These are phyloP conservation scores for Trifolium repens DNA, from an alignment of 306 rosid species.

Conservation along the genomic window DNA sequence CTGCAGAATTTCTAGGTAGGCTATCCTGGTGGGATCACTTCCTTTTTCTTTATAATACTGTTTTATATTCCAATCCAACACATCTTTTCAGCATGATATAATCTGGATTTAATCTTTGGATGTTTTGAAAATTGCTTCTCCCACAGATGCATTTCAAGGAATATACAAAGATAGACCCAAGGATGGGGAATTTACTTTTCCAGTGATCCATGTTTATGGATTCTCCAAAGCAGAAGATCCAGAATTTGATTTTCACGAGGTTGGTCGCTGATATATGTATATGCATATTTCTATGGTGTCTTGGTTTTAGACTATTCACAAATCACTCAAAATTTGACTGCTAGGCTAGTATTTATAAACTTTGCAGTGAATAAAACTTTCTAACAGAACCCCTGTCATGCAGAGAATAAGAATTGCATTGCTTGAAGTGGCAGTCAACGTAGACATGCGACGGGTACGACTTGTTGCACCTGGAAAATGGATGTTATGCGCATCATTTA, in stretches of 20 bases:
- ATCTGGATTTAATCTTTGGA: slow-evolving; percentile 15
- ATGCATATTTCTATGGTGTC: slow-evolving; percentile 20
- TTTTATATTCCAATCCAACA: slow-evolving; percentile 25
- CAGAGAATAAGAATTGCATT: slow-evolving; percentile 88
- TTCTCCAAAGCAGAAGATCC: slow-evolving; percentile 97
- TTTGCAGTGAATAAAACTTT: slow-evolving; percentile 2
- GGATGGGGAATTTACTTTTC: slow-evolving; percentile 56
- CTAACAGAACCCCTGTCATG: slow-evolving; percentile 38
- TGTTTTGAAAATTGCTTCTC: slow-evolving; percentile 31
- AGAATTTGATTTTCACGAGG: slow-evolving; percentile 95
- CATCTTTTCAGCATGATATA: slow-evolving; percentile 35
- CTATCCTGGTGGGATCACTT: slow-evolving; percentile 26
- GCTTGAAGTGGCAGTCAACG: slow-evolving; percentile 76
- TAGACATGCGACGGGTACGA: slow-evolving; percentile 81
- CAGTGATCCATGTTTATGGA: slow-evolving; percentile 87
- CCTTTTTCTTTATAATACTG: background rate
- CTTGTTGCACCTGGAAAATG: slow-evolving; percentile 95
- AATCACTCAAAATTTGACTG: slow-evolving; percentile 18
- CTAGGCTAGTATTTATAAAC: slow-evolving; percentile 27
- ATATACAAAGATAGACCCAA: slow-evolving; percentile 60
- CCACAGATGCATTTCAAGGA: slow-evolving; percentile 83
- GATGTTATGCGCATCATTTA: slow-evolving; percentile 92
- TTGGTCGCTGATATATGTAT: slow-evolving; percentile 39
- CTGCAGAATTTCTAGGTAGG: slow-evolving; percentile 84
- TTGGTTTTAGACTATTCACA: slow-evolving; percentile 24